phyloP scores from a whole-genome alignment of 768 basidiomycete species.

The Inosperma sp. region DNA sequence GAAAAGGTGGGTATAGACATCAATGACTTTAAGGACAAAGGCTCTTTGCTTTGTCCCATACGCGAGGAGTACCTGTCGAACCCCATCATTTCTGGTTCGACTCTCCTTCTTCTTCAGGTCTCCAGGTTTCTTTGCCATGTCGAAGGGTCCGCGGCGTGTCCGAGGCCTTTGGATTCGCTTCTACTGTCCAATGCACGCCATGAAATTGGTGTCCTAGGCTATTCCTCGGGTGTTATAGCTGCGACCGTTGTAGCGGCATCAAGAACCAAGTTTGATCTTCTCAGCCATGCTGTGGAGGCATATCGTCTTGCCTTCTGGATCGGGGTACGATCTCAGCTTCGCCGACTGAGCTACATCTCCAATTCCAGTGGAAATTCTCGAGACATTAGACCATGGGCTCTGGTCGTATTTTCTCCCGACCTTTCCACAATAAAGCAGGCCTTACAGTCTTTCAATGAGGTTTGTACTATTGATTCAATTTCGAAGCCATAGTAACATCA shows the following conservation, averaged over 20 bases:
- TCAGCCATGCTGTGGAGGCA: constrained; percentile 41
- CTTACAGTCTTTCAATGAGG: constrained; percentile 24
- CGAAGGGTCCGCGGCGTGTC: constrained; percentile 16
- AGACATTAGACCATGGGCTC: constrained; percentile 39
- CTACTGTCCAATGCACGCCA: constrained; percentile 33
- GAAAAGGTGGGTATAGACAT: constrained; percentile 36
- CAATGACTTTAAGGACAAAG: constrained; percentile 39
- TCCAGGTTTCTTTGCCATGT: constrained; percentile 49
- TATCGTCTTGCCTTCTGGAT: constrained; percentile 53
- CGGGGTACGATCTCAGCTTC: constrained; percentile 40
- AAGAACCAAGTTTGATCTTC: constrained; percentile 34
- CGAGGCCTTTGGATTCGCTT: constrained; percentile 22
- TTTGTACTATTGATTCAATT: too few relatives aligned
- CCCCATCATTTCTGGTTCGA: constrained; percentile 45
- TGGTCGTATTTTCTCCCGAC: constrained; percentile 34
- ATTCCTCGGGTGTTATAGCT: constrained; percentile 54
- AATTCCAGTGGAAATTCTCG: constrained; percentile 4
- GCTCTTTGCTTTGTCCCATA: constrained; percentile 37
- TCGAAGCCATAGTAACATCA: too few relatives aligned
- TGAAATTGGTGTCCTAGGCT: constrained; percentile 41
- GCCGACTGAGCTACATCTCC: too few relatives aligned
- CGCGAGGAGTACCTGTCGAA: constrained; percentile 37
- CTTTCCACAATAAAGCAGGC: constrained; percentile 20
- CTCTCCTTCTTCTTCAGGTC: constrained; percentile 49
- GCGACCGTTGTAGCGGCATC: constrained; percentile 51